These are phyloP conservation scores for Aspergillus saccharolyticus DNA, from an alignment of 495 filamentous ascomycete genomes.

Conservation along the genomic window DNA sequence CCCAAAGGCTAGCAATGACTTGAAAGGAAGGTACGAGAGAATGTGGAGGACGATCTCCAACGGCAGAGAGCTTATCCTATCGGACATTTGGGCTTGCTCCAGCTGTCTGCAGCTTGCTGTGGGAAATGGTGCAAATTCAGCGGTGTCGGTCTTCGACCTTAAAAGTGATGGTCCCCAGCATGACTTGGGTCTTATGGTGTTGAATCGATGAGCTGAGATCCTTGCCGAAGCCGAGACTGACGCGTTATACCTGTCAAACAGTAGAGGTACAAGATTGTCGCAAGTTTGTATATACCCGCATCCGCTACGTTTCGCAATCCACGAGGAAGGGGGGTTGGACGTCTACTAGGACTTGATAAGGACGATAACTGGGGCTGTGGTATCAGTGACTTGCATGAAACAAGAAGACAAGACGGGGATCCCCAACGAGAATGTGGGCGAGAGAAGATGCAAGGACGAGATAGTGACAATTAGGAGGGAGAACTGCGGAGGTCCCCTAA, in stretches of 20 bases:
- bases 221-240: neutral
- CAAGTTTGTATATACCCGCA: neutral
- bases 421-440: neutral
- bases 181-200: neutral
- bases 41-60: constrained; percentile 32
- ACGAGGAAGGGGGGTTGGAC: neutral
- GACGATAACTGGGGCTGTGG: neutral
- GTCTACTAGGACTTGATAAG: neutral
- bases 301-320: neutral
- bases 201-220: no score
- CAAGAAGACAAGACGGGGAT: neutral
- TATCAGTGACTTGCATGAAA: neutral
- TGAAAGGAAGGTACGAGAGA: constrained; percentile 29
- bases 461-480: neutral
- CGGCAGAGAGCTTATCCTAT: constrained; percentile 23
- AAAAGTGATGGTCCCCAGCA: neutral
- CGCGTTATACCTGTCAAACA: neutral
- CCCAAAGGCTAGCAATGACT: constrained; percentile 30
- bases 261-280: neutral
- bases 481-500: neutral
- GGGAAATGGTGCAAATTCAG: neutral
- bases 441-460: neutral
- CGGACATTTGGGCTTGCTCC: constrained; percentile 11
- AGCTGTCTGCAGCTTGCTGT: neutral
- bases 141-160: neutral